Conservation (phyloP, 2,329 filamentous ascomycete species). For the Ambrosiella xylebori region DNA sequence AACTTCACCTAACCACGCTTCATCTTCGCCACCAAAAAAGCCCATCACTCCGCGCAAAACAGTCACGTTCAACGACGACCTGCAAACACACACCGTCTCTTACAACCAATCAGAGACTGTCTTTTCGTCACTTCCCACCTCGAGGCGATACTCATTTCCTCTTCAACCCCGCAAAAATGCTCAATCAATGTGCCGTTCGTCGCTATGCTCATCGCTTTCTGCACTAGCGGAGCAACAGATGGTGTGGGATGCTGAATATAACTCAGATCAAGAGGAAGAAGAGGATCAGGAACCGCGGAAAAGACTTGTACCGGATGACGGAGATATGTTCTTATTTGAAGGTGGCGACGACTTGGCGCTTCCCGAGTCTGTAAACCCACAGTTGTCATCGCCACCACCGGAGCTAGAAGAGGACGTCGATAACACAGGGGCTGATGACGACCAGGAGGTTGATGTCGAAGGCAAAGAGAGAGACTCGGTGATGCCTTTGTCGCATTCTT, state of each 20-base stretch:
- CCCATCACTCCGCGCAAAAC: conserved; percentile 8
- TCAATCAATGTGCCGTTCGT: neutral
- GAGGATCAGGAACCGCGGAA: neutral
- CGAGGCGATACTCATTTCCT: neutral
- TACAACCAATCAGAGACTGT: neutral
- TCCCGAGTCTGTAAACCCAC: conserved; percentile 14
- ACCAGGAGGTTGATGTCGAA: neutral
- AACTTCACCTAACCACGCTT: neutral
- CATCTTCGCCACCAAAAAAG: neutral
- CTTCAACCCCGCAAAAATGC: neutral
- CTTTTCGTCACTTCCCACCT: neutral
- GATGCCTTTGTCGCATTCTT: conserved; percentile 14
- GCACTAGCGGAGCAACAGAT: neutral
- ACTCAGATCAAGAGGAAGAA: neutral
- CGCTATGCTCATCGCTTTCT: neutral
- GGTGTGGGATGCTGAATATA: neutral
- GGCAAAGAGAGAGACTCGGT: conserved; percentile 3
- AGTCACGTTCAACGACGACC: conserved; percentile 9
- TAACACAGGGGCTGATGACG: neutral
- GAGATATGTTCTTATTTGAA: conserved; percentile 32
- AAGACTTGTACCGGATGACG: conserved; percentile 15
- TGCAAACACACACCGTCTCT: neutral
- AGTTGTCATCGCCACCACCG: conserved; percentile 20
- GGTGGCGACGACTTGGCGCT: conserved; percentile 19
- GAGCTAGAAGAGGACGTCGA: conserved; percentile 18